Evolutionary conservation across 2,329 filamentous ascomycete genomes (phyloP).

Genomic region (Fusarium pseudocircinatum): DNA sequence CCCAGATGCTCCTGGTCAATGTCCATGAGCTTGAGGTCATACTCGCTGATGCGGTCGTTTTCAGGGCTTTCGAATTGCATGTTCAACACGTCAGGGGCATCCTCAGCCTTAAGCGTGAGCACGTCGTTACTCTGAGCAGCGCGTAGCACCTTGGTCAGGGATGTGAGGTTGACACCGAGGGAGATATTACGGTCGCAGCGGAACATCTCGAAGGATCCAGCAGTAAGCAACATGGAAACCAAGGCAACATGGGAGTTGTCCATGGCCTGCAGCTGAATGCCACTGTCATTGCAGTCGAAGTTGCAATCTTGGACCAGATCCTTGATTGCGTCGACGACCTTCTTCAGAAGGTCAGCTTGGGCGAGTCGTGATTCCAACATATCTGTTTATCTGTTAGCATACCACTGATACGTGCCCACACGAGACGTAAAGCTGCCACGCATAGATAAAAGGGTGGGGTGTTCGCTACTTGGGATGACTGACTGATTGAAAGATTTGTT

Average conservation of each 20-base stretch:
- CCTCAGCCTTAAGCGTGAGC: constrained; percentile 96
- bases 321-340: constrained; percentile 99
- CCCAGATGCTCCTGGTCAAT: constrained; percentile 99
- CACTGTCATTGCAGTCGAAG: constrained; percentile 99
- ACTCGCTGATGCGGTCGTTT: constrained; percentile 94
- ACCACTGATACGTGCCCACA: background rate
- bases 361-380: constrained; percentile 98
- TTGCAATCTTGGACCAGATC: constrained; percentile 99
- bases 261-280: constrained; percentile 98
- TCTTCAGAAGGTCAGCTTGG: constrained; percentile 94
- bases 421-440: constrained; percentile 23
- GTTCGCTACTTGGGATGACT: constrained; percentile 27
- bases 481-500: constrained; percentile 11
- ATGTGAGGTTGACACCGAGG: constrained; percentile 95
- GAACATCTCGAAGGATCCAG: constrained; percentile 92
- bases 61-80: constrained; percentile 91
- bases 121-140: constrained; percentile 95
- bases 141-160: constrained; percentile 95
- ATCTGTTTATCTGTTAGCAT: constrained; percentile 48
- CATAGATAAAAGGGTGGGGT: constrained; percentile 24
- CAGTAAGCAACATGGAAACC: constrained; percentile 98
- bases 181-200: constrained; percentile 99
- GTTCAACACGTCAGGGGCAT: constrained; percentile 95
- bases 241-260: constrained; percentile 99
- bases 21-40: constrained; percentile 99